phyloP scores from a whole-genome alignment of 140 eudicot genomes.

The Artemisia princeps region DNA sequence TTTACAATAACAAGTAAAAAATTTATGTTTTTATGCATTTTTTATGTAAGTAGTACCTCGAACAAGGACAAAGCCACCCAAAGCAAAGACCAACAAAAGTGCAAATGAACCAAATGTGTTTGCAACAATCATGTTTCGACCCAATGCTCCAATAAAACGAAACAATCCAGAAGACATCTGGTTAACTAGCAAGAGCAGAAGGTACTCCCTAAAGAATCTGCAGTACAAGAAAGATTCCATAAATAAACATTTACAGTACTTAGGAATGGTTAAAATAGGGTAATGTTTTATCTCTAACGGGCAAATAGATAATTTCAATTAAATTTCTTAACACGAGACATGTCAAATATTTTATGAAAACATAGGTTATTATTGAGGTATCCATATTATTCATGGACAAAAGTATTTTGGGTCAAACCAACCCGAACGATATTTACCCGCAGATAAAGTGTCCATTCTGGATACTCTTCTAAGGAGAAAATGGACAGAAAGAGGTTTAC shows the following conservation, averaged over 20 bases:
- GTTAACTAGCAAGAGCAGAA: conserved; percentile 41
- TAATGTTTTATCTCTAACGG: no score
- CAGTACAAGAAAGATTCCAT: conserved; percentile 5
- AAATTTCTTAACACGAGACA: no score
- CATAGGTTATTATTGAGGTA: no score
- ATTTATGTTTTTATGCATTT: not conserved
- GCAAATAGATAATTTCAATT: no score
- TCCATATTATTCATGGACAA: no score
- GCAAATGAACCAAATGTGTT: conserved; percentile 66
- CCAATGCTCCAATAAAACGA: conserved; percentile 49
- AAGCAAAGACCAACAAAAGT: conserved; percentile 42
- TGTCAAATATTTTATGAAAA: no score
- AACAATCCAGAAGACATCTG: conserved; percentile 65
- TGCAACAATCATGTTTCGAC: conserved; percentile 57
- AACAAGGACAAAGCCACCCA: conserved; percentile 63
- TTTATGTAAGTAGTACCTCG: conserved; percentile 36
- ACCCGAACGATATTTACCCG: not conserved
- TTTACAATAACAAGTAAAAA: not conserved
- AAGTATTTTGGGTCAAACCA: not conserved
- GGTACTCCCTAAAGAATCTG: conserved; percentile 64
- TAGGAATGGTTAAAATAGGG: no score
- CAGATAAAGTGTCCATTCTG: not conserved
- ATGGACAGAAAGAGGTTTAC: no score
- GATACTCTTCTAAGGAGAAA: no score
- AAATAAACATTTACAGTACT: not conserved